Evolutionary conservation across 2,329 filamentous ascomycete genomes (phyloP).

Genomic region (Xylaria sp.): DNA sequence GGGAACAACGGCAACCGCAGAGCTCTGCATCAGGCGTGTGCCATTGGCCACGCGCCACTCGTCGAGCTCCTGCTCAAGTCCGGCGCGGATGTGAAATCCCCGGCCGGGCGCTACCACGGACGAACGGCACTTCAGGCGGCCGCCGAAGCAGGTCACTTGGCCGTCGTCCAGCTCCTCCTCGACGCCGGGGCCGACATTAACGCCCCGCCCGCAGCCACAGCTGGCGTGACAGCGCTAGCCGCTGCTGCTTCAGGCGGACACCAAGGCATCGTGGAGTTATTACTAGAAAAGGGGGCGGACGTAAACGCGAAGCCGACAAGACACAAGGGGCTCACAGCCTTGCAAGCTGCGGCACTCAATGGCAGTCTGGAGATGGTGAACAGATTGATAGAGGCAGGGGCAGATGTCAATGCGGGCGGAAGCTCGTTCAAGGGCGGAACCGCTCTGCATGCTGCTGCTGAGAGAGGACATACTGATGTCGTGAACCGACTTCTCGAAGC

Average conservation of each 20-base stretch:
- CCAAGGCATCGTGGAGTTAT: conserved; percentile 41
- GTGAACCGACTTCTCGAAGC: conserved; percentile 49
- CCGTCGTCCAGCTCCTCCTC: conserved; percentile 45
- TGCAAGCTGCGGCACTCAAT: conserved; percentile 52
- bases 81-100: conserved; percentile 44
- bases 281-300: conserved; percentile 50
- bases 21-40: conserved; percentile 53
- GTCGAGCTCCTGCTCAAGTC: conserved; percentile 42
- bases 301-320: conserved; percentile 51
- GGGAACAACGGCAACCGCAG: conserved; percentile 50
- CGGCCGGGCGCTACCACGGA: conserved; percentile 46
- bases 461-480: conserved; percentile 44
- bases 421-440: conserved; percentile 52
- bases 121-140: conserved; percentile 54
- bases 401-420: conserved; percentile 49
- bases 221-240: conserved; percentile 53
- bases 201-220: conserved; percentile 49
- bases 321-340: conserved; percentile 54
- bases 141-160: conserved; percentile 47
- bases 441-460: conserved; percentile 54
- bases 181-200: conserved; percentile 49
- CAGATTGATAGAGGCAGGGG: conserved; percentile 47
- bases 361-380: conserved; percentile 44
- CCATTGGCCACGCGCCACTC: conserved; percentile 36
- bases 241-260: conserved; percentile 51